Evolutionary conservation across 495 filamentous ascomycete genomes (phyloP), one percentile per base, ranked within the genome.

Genomic region (Saxophila tyrrhenica): DNA sequence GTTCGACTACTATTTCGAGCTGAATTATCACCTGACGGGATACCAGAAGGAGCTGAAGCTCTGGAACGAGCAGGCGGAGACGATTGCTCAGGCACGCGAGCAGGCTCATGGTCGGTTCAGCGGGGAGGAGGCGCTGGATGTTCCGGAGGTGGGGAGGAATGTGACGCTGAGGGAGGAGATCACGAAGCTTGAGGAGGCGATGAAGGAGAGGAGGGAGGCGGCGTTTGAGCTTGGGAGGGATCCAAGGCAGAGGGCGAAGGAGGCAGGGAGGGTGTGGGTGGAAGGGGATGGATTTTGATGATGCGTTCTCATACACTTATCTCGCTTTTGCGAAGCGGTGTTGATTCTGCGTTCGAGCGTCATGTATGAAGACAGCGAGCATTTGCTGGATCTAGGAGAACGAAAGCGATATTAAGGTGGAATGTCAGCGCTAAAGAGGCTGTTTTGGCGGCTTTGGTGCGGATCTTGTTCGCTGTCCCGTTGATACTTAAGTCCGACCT

Each of bases 141-240:
- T 70, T 15, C 72, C 75, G 17, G 70, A 73, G 50, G 19, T 66
- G 50, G 51, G 72, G 48, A 51, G 62, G 63, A 64, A 68, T 41
- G 47, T 54, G 15, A 65, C 56, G 53, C 52, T 74, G 39, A 59
- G 68, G 45, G 50, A 63, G 25, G 65, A 73, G 62, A 63, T 72
- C 39, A 56, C 61, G 10, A 42, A 64, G 35, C 54, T 75, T 38
- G 54, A 70, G 53, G 66, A 66, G 35, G 64, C 70, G 43, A 25
- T 73, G 50, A 53, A 77, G 20, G 52, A 60, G 9, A 56, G 67
- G 17, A 69, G 68, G 45, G 51, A 67, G 8, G 70, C 68, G 50
- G 80, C 81, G 0, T 58, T 75, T 13, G 60, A 72, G 49, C 70
- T 74, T 39, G 81, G 81, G 0, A 64, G 71, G 29, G 69, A 81